Base-by-base conservation (phyloP, 257 asterid genomes). In the Osmanthus fragrans region DNA sequence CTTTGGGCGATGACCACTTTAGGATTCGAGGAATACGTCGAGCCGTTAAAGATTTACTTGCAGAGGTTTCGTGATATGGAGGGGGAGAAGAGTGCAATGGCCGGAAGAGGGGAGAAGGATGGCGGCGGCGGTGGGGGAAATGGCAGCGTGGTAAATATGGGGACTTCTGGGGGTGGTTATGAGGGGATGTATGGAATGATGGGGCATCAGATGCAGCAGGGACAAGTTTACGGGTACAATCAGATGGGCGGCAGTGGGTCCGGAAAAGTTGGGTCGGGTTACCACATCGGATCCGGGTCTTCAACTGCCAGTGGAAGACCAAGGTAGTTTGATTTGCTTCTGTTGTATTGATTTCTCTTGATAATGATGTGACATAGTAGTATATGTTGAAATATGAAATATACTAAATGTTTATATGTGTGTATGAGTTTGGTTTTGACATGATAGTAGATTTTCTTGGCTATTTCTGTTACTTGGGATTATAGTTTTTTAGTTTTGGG, bases 221-320 rank as follows among this genome's bases (percentile, higher is more conserved):
- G 83, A 40, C 83, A 79, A 37, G 88, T 76, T 23, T 85, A 85
- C 47, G 88, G 88, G 7, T 82, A 76, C 77, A 80, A 82, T 34
- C 84, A 79, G 76, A 70, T 65, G 70, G 42, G 72, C 71, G 71
- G 79, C 79, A 40, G 80, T 11, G 86, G 89, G 56, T 30, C 82
- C 0, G 82, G 82, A 32, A 79, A 83, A 21, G 27, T 70, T 29
- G 89, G 87, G 81, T 81, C 87, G 81, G 86, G 87, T 76, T 80
- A 80, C 51, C 82, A 76, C 5, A 34, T 76, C 71, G 86, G 84
- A 60, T 73, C 86, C 40, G 84, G 83, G 40, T 82, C 86, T 16
- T 75, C 82, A 10, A 76, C 70, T 15, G 83, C 40, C 39, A 68
- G 77, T 16, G 84, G 86, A 54, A 78, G 85, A 58, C 81, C 77